Evolutionary conservation across 768 basidiomycete genomes (phyloP), one percentile per base, ranked within the genome.

Genomic region (Agrocybe pediades): DNA sequence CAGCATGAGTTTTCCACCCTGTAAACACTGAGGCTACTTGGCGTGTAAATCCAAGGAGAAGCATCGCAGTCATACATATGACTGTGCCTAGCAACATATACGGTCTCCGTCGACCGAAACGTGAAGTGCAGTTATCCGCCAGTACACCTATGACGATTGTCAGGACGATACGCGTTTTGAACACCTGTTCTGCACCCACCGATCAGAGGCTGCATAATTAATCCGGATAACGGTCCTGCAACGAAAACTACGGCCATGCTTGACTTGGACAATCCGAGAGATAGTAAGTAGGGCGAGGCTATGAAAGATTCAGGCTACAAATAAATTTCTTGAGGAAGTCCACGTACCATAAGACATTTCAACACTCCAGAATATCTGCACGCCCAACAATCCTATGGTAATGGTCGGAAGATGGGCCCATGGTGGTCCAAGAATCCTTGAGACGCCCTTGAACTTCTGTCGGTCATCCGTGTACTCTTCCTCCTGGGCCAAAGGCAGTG

Each of bases 361-460:
- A 11, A 96, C 87, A 1, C 88, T 89, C 95, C 95, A 97, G 43
- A 96, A 83, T 55, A 93, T 84, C 67, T 92, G 90, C 0, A 95
- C 85, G 6, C 95, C 95, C 2, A 93, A 69, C 47, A 95, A 71
- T 0, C 91, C 89, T 6, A 94, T 63, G 0, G 93, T 95, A 33
- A 96, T 69, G 2, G 79, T 75, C 1, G 90, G 88, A 23, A 90
- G 68, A 43, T 81, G 84, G 0, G 80, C 65, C 85, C 86, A 91
- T 55, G 63, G 58, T 0, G 92, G 92, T 0, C 91, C 90, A 6
- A 79, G 58, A 23, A 93, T 82, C 52, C 72, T 78, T 0, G 89
- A 75, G 23, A 75, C 71, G 17, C 88, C 88, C 20, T 65, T 70
- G 72, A 82, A 74, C 43, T 70, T 61, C 39, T 66, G 68, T 11